phyloP scores from a whole-genome alignment of 768 basidiomycete species.

The Leccinum aurantiacum region DNA sequence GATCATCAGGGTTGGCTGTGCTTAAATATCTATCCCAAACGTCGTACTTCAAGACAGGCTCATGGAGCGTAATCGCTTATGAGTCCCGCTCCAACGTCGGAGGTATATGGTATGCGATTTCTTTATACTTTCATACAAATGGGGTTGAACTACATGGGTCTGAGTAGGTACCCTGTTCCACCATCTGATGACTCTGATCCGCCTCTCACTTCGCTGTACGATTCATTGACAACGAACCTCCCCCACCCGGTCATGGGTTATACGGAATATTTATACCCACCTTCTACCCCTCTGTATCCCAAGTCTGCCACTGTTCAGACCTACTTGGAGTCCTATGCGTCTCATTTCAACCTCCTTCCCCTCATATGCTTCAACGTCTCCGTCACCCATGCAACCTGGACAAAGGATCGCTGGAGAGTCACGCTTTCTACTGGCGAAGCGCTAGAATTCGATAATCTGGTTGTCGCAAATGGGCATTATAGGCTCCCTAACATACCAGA shows the following conservation, averaged over 20 bases:
- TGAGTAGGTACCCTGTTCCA: conserved; percentile 54
- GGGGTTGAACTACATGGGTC: neutral
- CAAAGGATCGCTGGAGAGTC: conserved; percentile 49
- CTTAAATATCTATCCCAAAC: conserved; percentile 65
- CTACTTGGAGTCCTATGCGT: conserved; percentile 71
- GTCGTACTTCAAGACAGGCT: conserved; percentile 50
- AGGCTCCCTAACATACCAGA: conserved; percentile 60
- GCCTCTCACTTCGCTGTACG: conserved; percentile 71
- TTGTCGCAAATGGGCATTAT: conserved; percentile 80
- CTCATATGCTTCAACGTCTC: conserved; percentile 62
- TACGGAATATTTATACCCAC: conserved; percentile 62
- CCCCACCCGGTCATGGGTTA: conserved; percentile 80
- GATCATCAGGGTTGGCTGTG: conserved; percentile 70
- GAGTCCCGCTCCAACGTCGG: conserved; percentile 69
- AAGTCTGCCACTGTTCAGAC: conserved; percentile 54
- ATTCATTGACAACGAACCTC: conserved; percentile 79
- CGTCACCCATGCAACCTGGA: conserved; percentile 50
- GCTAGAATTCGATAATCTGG: conserved; percentile 56
- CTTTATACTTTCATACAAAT: neutral
- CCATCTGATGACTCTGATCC: conserved; percentile 41
- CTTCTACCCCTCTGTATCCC: conserved; percentile 71
- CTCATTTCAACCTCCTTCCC: conserved; percentile 56
- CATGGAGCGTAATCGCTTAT: conserved; percentile 65
- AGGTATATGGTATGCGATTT: conserved; percentile 65
- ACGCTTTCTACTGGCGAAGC: conserved; percentile 38